These are phyloP conservation scores for Sanghuangporus sanghuang DNA, from an alignment of 1,284 basidiomycete species.

Conservation along the genomic window DNA sequence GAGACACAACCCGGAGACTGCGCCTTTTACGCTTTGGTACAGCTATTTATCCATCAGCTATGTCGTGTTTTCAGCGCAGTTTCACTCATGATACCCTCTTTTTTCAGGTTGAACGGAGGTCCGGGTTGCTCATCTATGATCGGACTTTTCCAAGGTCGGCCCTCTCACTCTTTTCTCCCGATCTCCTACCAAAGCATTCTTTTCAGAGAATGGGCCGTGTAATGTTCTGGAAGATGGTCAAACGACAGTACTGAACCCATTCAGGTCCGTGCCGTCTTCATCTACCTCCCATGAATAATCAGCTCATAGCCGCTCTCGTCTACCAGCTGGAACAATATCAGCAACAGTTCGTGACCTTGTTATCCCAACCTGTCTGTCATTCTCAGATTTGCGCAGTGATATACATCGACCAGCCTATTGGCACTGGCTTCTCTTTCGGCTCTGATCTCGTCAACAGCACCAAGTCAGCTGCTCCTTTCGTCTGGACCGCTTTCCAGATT, in stretches of 20 bases:
- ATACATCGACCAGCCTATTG: conserved; percentile 74
- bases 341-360: conserved; percentile 44
- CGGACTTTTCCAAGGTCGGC: conserved; percentile 55
- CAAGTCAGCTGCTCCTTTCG: conserved; percentile 41
- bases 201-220: conserved; percentile 56
- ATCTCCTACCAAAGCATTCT: conserved; percentile 10
- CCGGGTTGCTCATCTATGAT: conserved; percentile 65
- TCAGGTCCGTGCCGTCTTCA: conserved; percentile 31
- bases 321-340: conserved; percentile 63
- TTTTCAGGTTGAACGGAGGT: conserved; percentile 48
- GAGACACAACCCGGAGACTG: conserved; percentile 49
- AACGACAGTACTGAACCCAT: conserved; percentile 50
- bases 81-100: conserved; percentile 1
- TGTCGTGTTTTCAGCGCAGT: neutral
- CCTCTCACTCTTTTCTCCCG: neutral
- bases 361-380: neutral
- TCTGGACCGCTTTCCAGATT: conserved; percentile 64
- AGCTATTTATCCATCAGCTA: conserved; percentile 8
- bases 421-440: conserved; percentile 62
- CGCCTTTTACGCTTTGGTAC: conserved; percentile 63
- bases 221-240: conserved; percentile 46
- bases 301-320: conserved; percentile 14
- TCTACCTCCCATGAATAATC: neutral
- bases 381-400: conserved; percentile 41
- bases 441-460: conserved; percentile 52